Percentiles rank a stretch among this genome's conserved stretches.
phyloP scores from a whole-genome alignment of 1,139 yeast genomes.

The Pichia sp. region DNA sequence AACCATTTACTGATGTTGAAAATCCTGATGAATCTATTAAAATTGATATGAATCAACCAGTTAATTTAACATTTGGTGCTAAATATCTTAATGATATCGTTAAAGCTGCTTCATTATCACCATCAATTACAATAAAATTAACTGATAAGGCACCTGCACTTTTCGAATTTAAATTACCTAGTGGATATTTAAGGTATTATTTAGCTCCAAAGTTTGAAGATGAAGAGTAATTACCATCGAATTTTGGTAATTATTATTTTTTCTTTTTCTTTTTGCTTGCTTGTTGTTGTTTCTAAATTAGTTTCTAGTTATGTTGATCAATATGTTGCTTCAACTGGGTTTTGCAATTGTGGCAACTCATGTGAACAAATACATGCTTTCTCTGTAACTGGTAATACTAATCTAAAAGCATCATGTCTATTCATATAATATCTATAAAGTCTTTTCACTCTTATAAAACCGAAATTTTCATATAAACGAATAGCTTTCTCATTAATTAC shows the following conservation, averaged over 20 bases:
- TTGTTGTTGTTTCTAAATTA: too few species aligned
- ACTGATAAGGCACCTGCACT: constrained; percentile 91
- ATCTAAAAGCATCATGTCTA: constrained; percentile 85
- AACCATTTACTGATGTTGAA: constrained; percentile 77
- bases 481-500: constrained; percentile 75
- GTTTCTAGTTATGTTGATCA: too few species aligned
- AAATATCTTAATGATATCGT: constrained; percentile 86
- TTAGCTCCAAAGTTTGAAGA: constrained; percentile 96
- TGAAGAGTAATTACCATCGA: constrained; percentile 44
- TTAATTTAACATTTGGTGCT: constrained; percentile 82
- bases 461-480: constrained; percentile 73
- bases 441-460: constrained; percentile 76
- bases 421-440: constrained; percentile 81
- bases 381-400: constrained; percentile 60
- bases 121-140: constrained; percentile 72
- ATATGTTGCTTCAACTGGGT: constrained; percentile 9
- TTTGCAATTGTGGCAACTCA: constrained; percentile 7
- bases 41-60: constrained; percentile 80
- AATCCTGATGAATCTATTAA: constrained; percentile 67
- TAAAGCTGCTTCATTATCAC: constrained; percentile 77
- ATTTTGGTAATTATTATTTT: not conserved
- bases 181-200: constrained; percentile 92
- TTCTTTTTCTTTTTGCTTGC: not conserved
- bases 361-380: constrained; percentile 36
- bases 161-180: constrained; percentile 85